Base-by-base conservation (phyloP, 179 eudicot species). In the Gypsophila paniculata region DNA sequence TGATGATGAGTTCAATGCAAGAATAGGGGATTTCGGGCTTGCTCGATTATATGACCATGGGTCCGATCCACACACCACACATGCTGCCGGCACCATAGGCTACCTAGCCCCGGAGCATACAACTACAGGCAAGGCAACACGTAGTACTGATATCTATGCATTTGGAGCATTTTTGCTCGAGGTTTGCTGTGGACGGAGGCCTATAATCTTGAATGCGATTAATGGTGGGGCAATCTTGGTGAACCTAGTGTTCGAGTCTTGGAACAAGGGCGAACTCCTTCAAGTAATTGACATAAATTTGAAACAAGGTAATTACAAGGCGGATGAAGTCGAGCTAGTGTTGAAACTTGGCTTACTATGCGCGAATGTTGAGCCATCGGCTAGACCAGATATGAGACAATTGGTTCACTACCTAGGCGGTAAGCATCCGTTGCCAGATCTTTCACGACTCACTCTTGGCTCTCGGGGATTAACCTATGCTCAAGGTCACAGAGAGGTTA, bases 131-230 rank as follows among this genome's bases (percentile, higher is more conserved):
- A 76, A 66, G 68, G 75, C 79, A 65, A 71, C 72, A 14, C 71
- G 68, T 21, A 65, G 75, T 49, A 71, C 79, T 3, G 79, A 76
- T 46, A 63, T 76, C 13, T 76, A 57, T 18, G 74, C 79, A 2
- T 76, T 76, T 34, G 79, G 79, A 38, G 79, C 65, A 2, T 72
- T 76, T 32, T 18, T 76, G 23, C 72, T 71, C 4, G 79, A 76
- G 65, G 79, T 76, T 48, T 70, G 75, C 29, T 76, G 79, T 76
- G 79, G 79, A 44, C 57, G 72, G 72, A 71, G 79, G 54, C 79
- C 79, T 26, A 71, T 76, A 18, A 65, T 42, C 19, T 26, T 48
- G 46, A 65, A 66, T 1, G 75, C 68, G 15, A 21, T 51, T 2
- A 64, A 48, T n/a, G 75, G 46, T 15, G 54, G 58, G 11, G 14